These are phyloP conservation scores for Leishmania tropica DNA, from an alignment of 208 protist genomes.

Conservation along the genomic window DNA sequence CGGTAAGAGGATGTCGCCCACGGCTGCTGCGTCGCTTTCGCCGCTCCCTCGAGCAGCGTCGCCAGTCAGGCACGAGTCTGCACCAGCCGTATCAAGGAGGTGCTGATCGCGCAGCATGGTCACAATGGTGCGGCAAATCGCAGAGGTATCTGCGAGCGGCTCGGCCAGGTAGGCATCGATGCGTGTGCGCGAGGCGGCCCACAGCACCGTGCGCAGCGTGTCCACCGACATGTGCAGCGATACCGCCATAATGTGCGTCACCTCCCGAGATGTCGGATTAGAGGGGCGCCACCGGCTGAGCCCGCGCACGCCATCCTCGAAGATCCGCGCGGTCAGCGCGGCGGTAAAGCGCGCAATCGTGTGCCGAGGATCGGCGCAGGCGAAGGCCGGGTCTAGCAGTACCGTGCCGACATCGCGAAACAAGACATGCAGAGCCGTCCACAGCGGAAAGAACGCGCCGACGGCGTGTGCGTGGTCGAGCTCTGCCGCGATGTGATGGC, in stretches of 20 bases:
- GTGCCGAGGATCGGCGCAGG: constrained; percentile 58
- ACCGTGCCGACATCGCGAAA: constrained; percentile 55
- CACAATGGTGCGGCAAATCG: constrained; percentile 18
- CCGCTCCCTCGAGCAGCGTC: not conserved
- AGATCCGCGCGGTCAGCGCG: constrained; percentile 20
- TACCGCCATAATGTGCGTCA: constrained; percentile 22
- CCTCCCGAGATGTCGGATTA: constrained; percentile 35
- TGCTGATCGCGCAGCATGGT: constrained; percentile 37
- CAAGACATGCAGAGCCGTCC: constrained; percentile 31
- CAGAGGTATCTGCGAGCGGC: constrained; percentile 29
- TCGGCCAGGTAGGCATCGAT: constrained; percentile 28
- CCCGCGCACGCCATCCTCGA: constrained; percentile 35
- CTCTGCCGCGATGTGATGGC: constrained; percentile 5
- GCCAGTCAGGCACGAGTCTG: not conserved
- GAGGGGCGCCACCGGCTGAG: constrained; percentile 46
- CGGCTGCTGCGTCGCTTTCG: not conserved
- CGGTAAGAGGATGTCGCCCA: constrained; percentile 17
- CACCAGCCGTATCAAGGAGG: constrained; percentile 20
- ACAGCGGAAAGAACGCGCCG: constrained; percentile 26
- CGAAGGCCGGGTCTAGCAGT: constrained; percentile 42
- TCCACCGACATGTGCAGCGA: constrained; percentile 39
- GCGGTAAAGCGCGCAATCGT: constrained; percentile 35
- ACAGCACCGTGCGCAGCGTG: constrained; percentile 34
- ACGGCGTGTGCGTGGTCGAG: constrained; percentile 12
- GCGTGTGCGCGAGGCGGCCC: constrained; percentile 29